Evolutionary conservation across 768 basidiomycete species (phyloP).

Genomic region (Leccinum subtestaceum): DNA sequence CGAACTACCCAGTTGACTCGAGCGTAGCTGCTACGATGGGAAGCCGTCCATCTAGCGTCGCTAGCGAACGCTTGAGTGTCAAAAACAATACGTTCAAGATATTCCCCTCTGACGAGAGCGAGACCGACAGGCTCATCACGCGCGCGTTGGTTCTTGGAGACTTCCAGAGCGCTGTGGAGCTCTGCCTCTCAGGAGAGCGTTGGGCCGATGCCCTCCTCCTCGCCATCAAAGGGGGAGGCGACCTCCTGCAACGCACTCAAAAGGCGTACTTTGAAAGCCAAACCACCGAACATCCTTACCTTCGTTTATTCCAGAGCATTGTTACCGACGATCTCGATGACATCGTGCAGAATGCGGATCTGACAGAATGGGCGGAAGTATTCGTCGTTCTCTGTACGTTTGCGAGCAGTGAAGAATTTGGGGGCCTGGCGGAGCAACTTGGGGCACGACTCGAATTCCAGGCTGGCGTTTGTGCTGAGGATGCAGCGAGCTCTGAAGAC

Average conservation of each 20-base stretch:
- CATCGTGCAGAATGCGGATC: conserved; percentile 93
- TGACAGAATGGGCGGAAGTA: conserved; percentile 93
- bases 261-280: conserved; percentile 89
- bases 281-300: conserved; percentile 74
- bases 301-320: conserved; percentile 92
- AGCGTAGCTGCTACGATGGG: conserved; percentile 94
- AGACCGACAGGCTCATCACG: conserved; percentile 84
- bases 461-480: conserved; percentile 54
- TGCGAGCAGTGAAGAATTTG: conserved; percentile 80
- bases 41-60: conserved; percentile 82
- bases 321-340: conserved; percentile 90
- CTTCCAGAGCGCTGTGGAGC: conserved; percentile 85
- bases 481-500: conserved; percentile 39
- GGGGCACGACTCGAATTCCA: conserved; percentile 89
- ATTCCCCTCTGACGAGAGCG: conserved; percentile 82
- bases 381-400: conserved; percentile 97
- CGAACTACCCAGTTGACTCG: conserved; percentile 76
- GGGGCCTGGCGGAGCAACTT: conserved; percentile 85
- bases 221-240: conserved; percentile 86
- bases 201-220: conserved; percentile 95
- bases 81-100: conserved; percentile 88
- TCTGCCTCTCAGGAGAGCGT: conserved; percentile 85
- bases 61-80: conserved; percentile 42
- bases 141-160: conserved; percentile 96
- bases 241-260: conserved; percentile 83